Base-by-base conservation (phyloP, 169 alveolate genomes). In the Plasmodium adleri region DNA sequence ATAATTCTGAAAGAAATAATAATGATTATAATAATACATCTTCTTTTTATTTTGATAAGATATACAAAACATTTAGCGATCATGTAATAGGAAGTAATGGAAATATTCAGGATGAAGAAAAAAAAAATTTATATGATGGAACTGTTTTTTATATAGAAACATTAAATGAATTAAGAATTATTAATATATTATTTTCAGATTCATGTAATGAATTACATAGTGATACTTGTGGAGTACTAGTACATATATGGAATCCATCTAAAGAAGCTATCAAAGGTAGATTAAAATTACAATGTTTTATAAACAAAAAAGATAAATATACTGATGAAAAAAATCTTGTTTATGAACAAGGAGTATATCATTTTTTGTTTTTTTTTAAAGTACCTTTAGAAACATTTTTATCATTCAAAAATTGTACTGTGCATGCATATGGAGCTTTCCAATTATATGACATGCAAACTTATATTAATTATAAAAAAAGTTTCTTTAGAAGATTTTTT, bases 391-490 rank as follows among this genome's bases (percentile, higher is more conserved):
- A 50, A 3, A 64, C 15, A 20, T 67, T 66, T 78, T 0, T 15
- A 22, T 66, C 49, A 22, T 70, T 78, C 52, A 39, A 56, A 50
- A 64, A 49, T 43, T 78, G 89, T 59, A 78, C 70, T 66, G 71
- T 78, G 26, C 26, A 67, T 28, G 89, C 89, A n/a, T 78, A 78
- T 64, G 89, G 89, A 32, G 89, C 89, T 47, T 78, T 78, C 39
- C 64, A 78, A 66, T 71, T 78, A 8, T 78, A 78, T 59, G 89
- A 78, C 45, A 22, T 28, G n/a, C 75, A 78, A 49, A 78, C 54
- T 1, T 78, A 78, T 66, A 76, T 67, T 5, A 45, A 64, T 24
- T 12, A 58, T 22, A 78, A 66, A 43, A 52, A 45, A 22, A 76
- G 89, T 15, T 28, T 64, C 12, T 20, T 78, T 20, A 63, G 89